Percentiles rank a stretch among this genome's conserved stretches.
phyloP scores from a whole-genome alignment of 2,329 filamentous ascomycete species.

The Fusarium lyarnte region DNA sequence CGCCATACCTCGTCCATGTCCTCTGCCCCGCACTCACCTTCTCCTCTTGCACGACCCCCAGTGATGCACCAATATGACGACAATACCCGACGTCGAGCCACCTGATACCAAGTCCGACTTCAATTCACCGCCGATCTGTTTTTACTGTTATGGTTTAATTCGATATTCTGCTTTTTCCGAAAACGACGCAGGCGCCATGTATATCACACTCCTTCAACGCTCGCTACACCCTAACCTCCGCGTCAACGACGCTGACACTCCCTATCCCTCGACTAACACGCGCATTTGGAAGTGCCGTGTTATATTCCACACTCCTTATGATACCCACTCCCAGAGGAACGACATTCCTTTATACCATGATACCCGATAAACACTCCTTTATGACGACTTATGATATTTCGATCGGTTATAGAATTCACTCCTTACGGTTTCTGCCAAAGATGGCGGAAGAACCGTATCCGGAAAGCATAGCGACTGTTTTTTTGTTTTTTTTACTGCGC shows the following conservation, averaged over 20 bases:
- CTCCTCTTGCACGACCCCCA: slow-evolving; percentile 48
- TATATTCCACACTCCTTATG: slow-evolving; percentile 48
- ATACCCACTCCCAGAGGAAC: slow-evolving; percentile 38
- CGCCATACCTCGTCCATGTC: slow-evolving; percentile 50
- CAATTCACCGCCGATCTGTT: slow-evolving; percentile 28
- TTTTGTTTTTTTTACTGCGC: slow-evolving; percentile 38
- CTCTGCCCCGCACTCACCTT: slow-evolving; percentile 48
- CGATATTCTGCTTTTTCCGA: slow-evolving; percentile 33
- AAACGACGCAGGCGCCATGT: slow-evolving; percentile 50
- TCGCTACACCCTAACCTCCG: slow-evolving; percentile 45
- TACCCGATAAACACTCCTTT: slow-evolving; percentile 52
- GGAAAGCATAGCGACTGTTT: slow-evolving; percentile 66
- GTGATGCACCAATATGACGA: slow-evolving; percentile 45
- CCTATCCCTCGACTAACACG: slow-evolving; percentile 33
- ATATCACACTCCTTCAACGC: slow-evolving; percentile 50
- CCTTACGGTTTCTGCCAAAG: slow-evolving; percentile 54
- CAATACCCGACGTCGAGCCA: slow-evolving; percentile 50
- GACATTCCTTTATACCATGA: slow-evolving; percentile 47
- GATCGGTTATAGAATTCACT: slow-evolving; percentile 55
- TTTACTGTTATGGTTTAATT: slow-evolving; percentile 30
- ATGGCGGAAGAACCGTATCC: slow-evolving; percentile 51
- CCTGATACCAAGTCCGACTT: slow-evolving; percentile 37
- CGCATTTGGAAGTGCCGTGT: slow-evolving; percentile 45
- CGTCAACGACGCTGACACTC: slow-evolving; percentile 48
- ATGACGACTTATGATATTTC: slow-evolving; percentile 49